Base-by-base conservation (phyloP, 78 protist genomes). In the Cavenderia fasciculata region DNA sequence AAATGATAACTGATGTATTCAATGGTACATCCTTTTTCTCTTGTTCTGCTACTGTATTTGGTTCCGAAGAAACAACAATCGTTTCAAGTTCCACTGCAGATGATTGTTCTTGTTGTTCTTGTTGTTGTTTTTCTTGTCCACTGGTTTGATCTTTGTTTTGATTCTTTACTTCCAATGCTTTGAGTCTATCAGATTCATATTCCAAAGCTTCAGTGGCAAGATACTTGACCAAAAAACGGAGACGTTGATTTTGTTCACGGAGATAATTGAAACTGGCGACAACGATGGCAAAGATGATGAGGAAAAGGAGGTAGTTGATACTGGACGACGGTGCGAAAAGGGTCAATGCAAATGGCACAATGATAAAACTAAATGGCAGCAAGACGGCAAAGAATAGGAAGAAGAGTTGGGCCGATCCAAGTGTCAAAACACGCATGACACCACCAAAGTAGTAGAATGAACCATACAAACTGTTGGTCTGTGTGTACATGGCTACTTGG, bases 351-450 rank as follows among this genome's bases (percentile, higher is more conserved):
- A 63, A 19, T 38, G 72, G 72, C 2, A 63, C 11, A 19, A 63
- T 63, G 43, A 47, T 47, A 63, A 63, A 63, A 21, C 72, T 63
- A 40, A 63, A 4, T 2, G 72, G 72, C 3, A 63, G 19, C 72
- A 63, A 21, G 4, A 63, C 72, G 6, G 38, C 6, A 4, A 63
- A 47, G 8, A 38, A 63, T 3, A 63, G 43, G 47, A 63, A 63
- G 47, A 63, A 63, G 25, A 63, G 4, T 38, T 63, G 72, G n/a
- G 72, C 33, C 4, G 72, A 27, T 34, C 54, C 72, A 2, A 63
- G 47, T 31, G 72, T 63, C 36, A 63, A 16, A 4, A 63, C 72
- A 36, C 72, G 72, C 72, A 63, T 63, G 2, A 63, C 72, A 36
- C 72, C 72, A 21, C 72, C 72, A 8, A 63, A 27, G 8, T 63